A percentile compares a stretch with the other conserved stretches of the same genome.
These are phyloP conservation scores for Cryptomeria japonica DNA, from an alignment of 75 land plant species.

Conservation along the genomic window DNA sequence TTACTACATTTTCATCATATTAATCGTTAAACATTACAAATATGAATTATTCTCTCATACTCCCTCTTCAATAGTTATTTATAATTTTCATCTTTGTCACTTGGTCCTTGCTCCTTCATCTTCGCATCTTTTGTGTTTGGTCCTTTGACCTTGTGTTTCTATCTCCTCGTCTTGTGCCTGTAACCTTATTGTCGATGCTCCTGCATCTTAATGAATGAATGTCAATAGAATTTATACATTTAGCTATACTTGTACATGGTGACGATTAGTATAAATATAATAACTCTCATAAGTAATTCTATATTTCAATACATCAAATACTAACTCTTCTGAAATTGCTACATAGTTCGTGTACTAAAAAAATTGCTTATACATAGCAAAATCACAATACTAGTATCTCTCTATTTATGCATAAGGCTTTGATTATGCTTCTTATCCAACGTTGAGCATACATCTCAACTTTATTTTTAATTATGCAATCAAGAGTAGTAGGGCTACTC, in stretches of 20 bases:
- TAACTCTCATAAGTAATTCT: background rate
- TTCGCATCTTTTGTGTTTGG: too few species aligned
- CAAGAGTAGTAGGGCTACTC: background rate
- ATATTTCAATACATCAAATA: background rate
- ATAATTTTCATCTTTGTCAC: too few species aligned
- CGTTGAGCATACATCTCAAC: background rate
- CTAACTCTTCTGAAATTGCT: background rate
- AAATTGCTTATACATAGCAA: background rate
- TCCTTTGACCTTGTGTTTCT: too few species aligned
- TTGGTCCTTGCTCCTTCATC: too few species aligned
- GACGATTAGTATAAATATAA: background rate
- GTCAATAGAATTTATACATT: background rate
- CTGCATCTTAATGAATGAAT: too few species aligned
- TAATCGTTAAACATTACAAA: too few species aligned
- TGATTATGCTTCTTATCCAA: background rate
- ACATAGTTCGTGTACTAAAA: background rate
- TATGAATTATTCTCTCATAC: too few species aligned
- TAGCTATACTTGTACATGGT: background rate
- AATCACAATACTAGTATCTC: background rate
- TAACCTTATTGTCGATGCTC: too few species aligned
- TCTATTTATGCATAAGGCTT: background rate
- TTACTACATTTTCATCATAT: too few species aligned
- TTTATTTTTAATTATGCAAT: background rate
- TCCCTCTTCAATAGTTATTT: too few species aligned
- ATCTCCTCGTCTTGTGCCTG: too few species aligned